These are phyloP conservation scores for Anethum foeniculum DNA, from an alignment of 140 eudicot genomes.

Conservation along the genomic window DNA sequence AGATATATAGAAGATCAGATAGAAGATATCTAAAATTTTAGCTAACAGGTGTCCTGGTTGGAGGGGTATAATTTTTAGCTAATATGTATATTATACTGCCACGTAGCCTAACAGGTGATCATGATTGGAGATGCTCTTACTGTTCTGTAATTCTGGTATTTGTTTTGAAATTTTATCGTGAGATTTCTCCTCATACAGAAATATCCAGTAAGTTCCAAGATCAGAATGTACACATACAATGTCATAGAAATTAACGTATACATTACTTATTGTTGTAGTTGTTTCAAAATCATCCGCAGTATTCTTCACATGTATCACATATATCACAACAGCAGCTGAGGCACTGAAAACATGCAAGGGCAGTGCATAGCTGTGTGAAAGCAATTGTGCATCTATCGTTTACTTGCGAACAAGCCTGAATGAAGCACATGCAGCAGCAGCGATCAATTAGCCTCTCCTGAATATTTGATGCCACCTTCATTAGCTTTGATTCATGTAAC, in stretches of 20 bases:
- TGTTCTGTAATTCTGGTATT: neutral
- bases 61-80: too few species aligned
- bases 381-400: slow-evolving; percentile 66
- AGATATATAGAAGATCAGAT: too few species aligned
- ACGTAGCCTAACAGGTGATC: too few species aligned
- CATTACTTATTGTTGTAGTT: neutral
- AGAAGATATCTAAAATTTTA: too few species aligned
- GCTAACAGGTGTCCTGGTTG: too few species aligned
- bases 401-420: slow-evolving; percentile 37
- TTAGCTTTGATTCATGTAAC: slow-evolving; percentile 43
- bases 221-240: neutral
- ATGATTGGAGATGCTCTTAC: too few species aligned
- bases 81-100: too few species aligned
- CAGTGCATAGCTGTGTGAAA: slow-evolving; percentile 59
- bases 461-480: slow-evolving; percentile 54
- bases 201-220: neutral
- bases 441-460: slow-evolving; percentile 38
- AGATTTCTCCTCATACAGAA: neutral
- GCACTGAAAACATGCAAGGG: slow-evolving; percentile 79
- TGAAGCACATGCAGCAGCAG: slow-evolving; percentile 63
- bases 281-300: slow-evolving; percentile 1
- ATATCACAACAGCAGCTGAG: slow-evolving; percentile 61
- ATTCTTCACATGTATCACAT: slow-evolving; percentile 37
- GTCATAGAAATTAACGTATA: neutral
- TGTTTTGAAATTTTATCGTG: neutral